Conservation (phyloP, 2,329 filamentous ascomycete species). For the Stenocarpella maydis region DNA sequence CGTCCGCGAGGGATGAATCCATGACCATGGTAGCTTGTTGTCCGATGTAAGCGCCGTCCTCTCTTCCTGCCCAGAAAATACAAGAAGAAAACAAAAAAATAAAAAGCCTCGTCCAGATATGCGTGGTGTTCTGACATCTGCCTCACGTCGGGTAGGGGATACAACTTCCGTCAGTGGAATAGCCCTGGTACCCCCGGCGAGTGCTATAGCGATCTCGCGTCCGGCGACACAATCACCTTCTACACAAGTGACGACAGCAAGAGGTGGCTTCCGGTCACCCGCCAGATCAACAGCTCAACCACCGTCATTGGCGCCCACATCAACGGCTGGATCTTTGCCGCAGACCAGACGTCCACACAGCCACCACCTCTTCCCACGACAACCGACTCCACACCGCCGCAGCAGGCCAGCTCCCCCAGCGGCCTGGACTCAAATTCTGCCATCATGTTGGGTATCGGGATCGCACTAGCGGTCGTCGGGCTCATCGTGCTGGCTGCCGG, state of each 20-base stretch:
- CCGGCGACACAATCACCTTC: not conserved
- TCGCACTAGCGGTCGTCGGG: not conserved
- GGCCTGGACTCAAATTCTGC: not conserved
- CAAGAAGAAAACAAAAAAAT: too few species aligned
- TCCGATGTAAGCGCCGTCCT: not conserved
- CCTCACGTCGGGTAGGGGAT: not conserved
- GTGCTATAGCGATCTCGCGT: not conserved
- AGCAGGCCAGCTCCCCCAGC: fast-evolving
- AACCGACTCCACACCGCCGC: not conserved
- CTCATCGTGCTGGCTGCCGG: not conserved
- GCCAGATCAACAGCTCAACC: not conserved
- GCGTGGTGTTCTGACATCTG: not conserved
- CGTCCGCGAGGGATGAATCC: not conserved
- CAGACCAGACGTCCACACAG: not conserved
- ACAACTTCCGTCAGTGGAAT: not conserved
- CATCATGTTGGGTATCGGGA: not conserved
- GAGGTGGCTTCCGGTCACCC: not conserved
- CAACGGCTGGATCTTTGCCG: constrained; percentile 7
- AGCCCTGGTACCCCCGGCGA: not conserved
- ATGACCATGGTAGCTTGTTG: not conserved
- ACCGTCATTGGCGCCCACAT: not conserved
- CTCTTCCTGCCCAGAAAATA: not conserved
- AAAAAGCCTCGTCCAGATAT: too few species aligned
- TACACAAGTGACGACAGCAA: not conserved
- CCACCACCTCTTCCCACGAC: not conserved